These are phyloP conservation scores for Protea cynaroides DNA, from an alignment of 164 flowering plant species.

Conservation along the genomic window DNA sequence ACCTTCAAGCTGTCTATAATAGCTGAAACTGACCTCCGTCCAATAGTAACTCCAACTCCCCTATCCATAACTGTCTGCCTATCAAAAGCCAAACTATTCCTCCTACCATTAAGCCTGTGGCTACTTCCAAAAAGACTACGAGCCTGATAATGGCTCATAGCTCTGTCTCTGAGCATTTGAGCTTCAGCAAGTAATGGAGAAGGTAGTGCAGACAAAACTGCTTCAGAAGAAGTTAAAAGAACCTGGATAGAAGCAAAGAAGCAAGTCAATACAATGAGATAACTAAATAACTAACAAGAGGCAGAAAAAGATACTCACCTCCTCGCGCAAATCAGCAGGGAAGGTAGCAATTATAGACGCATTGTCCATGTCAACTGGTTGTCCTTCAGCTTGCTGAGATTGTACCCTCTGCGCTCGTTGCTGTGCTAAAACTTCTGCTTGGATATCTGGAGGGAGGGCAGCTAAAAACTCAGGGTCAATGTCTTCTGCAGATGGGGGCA, in stretches of 20 bases:
- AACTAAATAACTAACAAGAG: background rate
- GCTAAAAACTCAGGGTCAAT: slow-evolving; percentile 97
- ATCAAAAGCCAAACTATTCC: slow-evolving; percentile 67
- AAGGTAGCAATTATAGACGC: slow-evolving; percentile 96
- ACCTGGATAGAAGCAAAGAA: slow-evolving; percentile 41
- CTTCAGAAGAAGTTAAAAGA: slow-evolving; percentile 91
- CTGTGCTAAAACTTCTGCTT: slow-evolving; percentile 94
- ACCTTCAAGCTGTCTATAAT: slow-evolving; percentile 53
- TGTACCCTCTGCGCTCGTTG: slow-evolving; percentile 76
- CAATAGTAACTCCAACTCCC: slow-evolving; percentile 77
- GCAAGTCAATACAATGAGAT: slow-evolving; percentile 7
- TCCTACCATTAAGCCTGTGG: slow-evolving; percentile 57
- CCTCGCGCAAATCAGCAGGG: slow-evolving; percentile 96
- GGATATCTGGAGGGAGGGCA: slow-evolving; percentile 96
- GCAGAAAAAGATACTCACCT: slow-evolving; percentile 39
- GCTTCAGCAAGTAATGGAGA: slow-evolving; percentile 95
- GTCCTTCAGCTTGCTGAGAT: slow-evolving; percentile 82
- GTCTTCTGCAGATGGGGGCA: slow-evolving; percentile 72
- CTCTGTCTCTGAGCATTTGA: slow-evolving; percentile 91
- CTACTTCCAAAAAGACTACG: slow-evolving; percentile 74
- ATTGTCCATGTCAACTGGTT: slow-evolving; percentile 96
- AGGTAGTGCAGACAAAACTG: slow-evolving; percentile 77
- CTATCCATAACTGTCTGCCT: slow-evolving; percentile 78
- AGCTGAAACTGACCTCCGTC: slow-evolving; percentile 57
- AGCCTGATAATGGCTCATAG: slow-evolving; percentile 91